These are phyloP conservation scores for Anethum foeniculum DNA, from an alignment of 140 eudicot species.

Conservation along the genomic window DNA sequence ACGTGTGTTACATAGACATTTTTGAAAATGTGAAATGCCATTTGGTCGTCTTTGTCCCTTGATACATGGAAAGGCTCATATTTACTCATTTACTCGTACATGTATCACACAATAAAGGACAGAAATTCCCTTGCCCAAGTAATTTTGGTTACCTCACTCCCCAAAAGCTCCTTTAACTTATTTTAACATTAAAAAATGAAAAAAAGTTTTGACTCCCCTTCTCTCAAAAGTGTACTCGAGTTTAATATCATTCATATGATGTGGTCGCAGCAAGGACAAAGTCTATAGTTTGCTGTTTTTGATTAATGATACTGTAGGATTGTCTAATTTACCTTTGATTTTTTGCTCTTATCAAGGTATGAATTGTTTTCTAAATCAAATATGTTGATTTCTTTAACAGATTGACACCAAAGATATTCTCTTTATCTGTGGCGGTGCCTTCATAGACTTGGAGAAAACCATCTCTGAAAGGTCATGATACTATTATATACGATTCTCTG, in stretches of 20 bases:
- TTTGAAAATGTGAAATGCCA: background rate
- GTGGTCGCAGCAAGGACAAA: background rate
- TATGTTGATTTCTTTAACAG: slow-evolving; percentile 29
- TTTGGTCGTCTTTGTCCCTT: background rate
- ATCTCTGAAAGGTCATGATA: slow-evolving; percentile 80
- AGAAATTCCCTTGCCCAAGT: background rate
- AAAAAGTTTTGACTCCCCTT: background rate
- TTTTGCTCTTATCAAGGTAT: background rate
- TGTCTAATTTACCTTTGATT: background rate
- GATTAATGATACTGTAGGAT: background rate
- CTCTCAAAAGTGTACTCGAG: background rate
- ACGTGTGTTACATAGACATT: background rate
- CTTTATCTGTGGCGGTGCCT: slow-evolving; percentile 96
- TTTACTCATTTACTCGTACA: background rate
- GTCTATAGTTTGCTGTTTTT: background rate
- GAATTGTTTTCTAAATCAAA: background rate
- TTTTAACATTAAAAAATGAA: background rate
- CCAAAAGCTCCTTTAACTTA: background rate
- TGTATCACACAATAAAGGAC: background rate
- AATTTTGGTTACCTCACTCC: background rate
- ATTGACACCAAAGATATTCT: slow-evolving; percentile 93
- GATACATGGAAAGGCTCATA: background rate
- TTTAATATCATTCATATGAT: background rate
- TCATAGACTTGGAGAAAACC: slow-evolving; percentile 88
- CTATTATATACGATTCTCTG: background rate